phyloP scores from a whole-genome alignment of 768 basidiomycete genomes.

The Calvatia gigantea region DNA sequence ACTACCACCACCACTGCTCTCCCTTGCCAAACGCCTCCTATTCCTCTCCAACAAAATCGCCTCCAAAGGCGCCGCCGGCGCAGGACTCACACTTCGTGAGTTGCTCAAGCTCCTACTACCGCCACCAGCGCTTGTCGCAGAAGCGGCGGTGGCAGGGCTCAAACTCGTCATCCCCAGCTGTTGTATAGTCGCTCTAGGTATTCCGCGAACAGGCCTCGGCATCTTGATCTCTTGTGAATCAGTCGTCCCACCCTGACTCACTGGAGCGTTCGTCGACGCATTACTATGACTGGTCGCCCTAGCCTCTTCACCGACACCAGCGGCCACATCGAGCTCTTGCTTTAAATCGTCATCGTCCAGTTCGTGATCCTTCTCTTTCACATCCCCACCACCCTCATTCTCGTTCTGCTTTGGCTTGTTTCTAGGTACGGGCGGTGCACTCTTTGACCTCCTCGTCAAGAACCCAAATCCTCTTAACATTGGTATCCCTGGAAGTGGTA shows the following conservation, averaged over 20 bases:
- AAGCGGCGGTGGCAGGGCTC: slow-evolving; percentile 11
- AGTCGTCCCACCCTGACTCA: not conserved
- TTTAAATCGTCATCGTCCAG: too few species aligned
- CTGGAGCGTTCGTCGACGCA: not conserved
- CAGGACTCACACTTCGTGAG: slow-evolving; percentile 42
- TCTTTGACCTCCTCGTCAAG: slow-evolving; percentile 41
- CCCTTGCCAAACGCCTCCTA: slow-evolving; percentile 37
- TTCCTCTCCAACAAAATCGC: slow-evolving; percentile 66
- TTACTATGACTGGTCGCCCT: slow-evolving; percentile 18
- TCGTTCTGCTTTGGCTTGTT: slow-evolving; percentile 19
- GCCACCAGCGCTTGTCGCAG: slow-evolving; percentile 14
- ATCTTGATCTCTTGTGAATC: slow-evolving; percentile 1
- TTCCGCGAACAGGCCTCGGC: slow-evolving; percentile 10
- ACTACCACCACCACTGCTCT: slow-evolving; percentile 10
- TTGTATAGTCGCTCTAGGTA: not conserved
- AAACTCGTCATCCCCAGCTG: slow-evolving; percentile 5
- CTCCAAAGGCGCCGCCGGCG: slow-evolving; percentile 56
- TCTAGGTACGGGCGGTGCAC: slow-evolving; percentile 55
- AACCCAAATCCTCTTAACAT: slow-evolving; percentile 37
- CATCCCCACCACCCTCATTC: slow-evolving; percentile 10
- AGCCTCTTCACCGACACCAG: slow-evolving; percentile 6
- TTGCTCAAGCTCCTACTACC: slow-evolving; percentile 6
- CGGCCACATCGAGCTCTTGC: slow-evolving; percentile 14
- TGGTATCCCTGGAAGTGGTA: slow-evolving; percentile 18
- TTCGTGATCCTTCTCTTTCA: not conserved